phyloP scores from a whole-genome alignment of 345 rosid genomes.

The Mercurialis annua region DNA sequence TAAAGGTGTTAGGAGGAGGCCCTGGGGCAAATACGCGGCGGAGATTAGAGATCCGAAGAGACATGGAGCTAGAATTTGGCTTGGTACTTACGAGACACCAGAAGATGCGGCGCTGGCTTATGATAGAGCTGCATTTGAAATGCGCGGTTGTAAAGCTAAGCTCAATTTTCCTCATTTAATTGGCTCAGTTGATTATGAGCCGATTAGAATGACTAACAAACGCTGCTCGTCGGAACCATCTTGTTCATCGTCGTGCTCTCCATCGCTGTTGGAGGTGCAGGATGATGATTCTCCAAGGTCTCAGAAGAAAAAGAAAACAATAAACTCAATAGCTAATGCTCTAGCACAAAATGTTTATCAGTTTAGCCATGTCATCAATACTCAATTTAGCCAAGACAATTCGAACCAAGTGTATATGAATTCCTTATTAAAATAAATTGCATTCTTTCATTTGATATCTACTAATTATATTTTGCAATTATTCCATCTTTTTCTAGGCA shows the following conservation, averaged over 20 bases:
- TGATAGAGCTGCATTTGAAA: slow-evolving; percentile 31
- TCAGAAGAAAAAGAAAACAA: too few species aligned
- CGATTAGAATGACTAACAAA: slow-evolving; percentile 7
- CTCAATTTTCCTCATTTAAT: slow-evolving; percentile 36
- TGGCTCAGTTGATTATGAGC: slow-evolving; percentile 19
- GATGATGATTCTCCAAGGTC: neutral
- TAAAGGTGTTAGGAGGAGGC: slow-evolving; percentile 38
- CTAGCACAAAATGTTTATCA: too few species aligned
- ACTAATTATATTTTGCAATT: too few species aligned
- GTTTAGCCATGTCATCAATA: too few species aligned
- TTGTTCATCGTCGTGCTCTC: neutral
- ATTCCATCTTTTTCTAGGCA: too few species aligned
- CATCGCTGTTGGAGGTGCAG: neutral
- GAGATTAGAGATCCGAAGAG: slow-evolving; percentile 68
- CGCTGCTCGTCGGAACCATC: slow-evolving; percentile 6
- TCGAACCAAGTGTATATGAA: too few species aligned
- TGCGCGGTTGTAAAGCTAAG: slow-evolving; percentile 39
- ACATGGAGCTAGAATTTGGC: slow-evolving; percentile 67
- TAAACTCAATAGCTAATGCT: too few species aligned
- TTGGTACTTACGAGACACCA: slow-evolving; percentile 57
- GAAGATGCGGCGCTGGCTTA: slow-evolving; percentile 52
- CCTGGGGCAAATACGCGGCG: slow-evolving; percentile 73
- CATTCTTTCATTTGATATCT: too few species aligned
- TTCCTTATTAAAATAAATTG: too few species aligned
- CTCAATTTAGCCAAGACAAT: too few species aligned